Evolutionary conservation across 495 filamentous ascomycete genomes (phyloP).

Genomic region (Neurospora sublineolata): DNA sequence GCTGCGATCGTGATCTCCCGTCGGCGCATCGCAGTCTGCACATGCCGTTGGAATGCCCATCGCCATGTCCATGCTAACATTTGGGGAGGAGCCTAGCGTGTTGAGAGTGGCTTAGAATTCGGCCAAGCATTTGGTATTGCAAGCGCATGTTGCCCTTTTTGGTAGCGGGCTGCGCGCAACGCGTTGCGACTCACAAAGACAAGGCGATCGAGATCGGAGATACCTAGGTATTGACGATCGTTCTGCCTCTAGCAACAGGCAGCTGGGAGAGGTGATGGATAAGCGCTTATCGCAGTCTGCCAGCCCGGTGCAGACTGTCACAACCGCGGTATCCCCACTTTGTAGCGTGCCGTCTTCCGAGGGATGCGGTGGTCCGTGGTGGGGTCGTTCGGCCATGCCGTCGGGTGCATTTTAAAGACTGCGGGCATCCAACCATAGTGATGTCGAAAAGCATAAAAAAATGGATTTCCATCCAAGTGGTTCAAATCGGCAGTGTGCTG

Average conservation of each 20-base stretch:
- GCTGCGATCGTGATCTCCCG: not conserved
- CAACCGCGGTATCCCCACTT: not conserved
- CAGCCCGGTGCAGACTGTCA: not conserved
- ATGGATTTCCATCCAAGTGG: not conserved
- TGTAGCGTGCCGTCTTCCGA: not conserved
- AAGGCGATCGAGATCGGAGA: not conserved
- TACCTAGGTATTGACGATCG: not conserved
- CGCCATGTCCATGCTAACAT: not conserved
- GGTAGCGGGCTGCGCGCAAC: not conserved
- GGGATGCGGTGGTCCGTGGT: not conserved
- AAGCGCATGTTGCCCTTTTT: not conserved
- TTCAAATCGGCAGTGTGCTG: not conserved
- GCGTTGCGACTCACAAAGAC: not conserved
- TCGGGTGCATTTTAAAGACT: not conserved
- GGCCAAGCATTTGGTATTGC: not conserved
- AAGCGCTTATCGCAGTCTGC: not conserved
- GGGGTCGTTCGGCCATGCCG: not conserved
- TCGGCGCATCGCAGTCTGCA: not conserved
- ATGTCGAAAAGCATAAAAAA: not conserved
- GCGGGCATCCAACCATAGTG: not conserved
- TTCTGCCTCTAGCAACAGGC: not conserved
- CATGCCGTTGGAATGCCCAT: not conserved
- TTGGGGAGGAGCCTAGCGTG: not conserved
- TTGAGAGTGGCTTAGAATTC: not conserved
- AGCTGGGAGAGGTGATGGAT: not conserved